phyloP scores from a whole-genome alignment of 495 filamentous ascomycete species.

The Penicillium bialowiezense region DNA sequence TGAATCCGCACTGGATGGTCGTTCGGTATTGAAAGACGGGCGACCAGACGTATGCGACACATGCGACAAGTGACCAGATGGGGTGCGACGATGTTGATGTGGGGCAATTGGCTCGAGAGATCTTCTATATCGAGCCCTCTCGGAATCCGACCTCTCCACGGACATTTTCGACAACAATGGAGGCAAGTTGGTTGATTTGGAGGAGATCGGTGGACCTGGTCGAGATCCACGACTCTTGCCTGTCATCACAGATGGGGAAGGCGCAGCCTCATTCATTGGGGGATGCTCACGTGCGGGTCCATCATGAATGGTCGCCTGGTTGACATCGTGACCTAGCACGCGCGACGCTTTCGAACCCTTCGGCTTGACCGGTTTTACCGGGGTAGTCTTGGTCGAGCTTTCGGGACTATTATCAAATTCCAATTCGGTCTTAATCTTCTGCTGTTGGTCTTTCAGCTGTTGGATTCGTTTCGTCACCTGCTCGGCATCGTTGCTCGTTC shows the following conservation, averaged over 20 bases:
- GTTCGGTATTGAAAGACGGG: conserved; percentile 37
- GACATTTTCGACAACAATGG: conserved; percentile 37
- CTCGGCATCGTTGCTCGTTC: conserved; percentile 37
- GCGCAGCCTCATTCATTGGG: conserved; percentile 60
- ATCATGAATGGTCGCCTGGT: conserved; percentile 14
- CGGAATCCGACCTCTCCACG: conserved; percentile 35
- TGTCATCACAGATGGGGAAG: conserved; percentile 62
- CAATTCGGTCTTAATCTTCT: conserved; percentile 41
- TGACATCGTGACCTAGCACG: conserved; percentile 4
- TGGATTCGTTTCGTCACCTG: conserved; percentile 49
- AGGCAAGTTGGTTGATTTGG: conserved; percentile 41
- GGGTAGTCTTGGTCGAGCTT: conserved; percentile 28
- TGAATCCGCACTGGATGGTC: conserved; percentile 77
- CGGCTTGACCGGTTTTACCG: conserved; percentile 23
- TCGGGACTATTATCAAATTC: conserved; percentile 34
- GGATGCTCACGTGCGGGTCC: conserved; percentile 12
- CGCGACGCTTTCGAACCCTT: conserved; percentile 3
- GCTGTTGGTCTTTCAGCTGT: conserved; percentile 51
- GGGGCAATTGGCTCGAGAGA: conserved; percentile 38
- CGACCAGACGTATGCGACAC: conserved; percentile 28
- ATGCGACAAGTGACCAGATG: conserved; percentile 35
- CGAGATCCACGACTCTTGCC: conserved; percentile 50
- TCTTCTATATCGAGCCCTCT: conserved; percentile 34
- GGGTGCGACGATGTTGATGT: conserved; percentile 38
- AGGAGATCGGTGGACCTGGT: conserved; percentile 41